Evolutionary conservation across 2,329 filamentous ascomycete genomes (phyloP), one percentile per base, ranked within the genome.

Genomic region (Knoxdaviesia capensis): DNA sequence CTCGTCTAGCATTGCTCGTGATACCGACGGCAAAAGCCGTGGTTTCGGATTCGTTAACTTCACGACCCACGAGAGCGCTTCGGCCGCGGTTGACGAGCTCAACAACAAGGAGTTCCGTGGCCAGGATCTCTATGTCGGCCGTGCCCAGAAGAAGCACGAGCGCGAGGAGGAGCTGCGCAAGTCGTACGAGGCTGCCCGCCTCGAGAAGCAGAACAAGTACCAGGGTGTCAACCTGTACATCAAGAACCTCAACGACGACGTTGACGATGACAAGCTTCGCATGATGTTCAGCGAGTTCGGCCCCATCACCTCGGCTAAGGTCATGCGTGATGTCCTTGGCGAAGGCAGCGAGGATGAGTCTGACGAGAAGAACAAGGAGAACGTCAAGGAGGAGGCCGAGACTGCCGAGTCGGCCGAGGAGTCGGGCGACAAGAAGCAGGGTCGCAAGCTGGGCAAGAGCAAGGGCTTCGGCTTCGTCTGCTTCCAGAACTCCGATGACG

Each of bases 401-500:
- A 56, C 57, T 43, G 58, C 63, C 48, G 59, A 65, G 42, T 56
- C 61, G 48, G 59, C 65, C 45, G 69, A 74, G 34, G 67, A 75
- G 57, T 75, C 77, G 61, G 51, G 68, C 64, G 63, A 71, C 48
- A 68, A 74, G 54, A 72, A 69, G 54, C 56, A 62, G 32, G 71
- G 75, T 48, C 72, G 71, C 61, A 77, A 71, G 66, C 72, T 93
- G 46, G 90, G 90, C 61, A 96, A 96, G 82, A 94, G 86, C 80
- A 98, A 96, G 74, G 90, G 90, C 60, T 98, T 98, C 60, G 90
- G 90, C 54, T 98, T 98, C 62, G 90, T 98, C 57, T 98, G 90
- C 81, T 98, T 98, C 71, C 90, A 83, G 74, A 96, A 93, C 72
- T 87, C 90, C 46, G 90, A 98, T 55, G 90, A 98, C 62, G 90